Percentiles rank a stretch among this genome's conserved stretches.
phyloP scores from a whole-genome alignment of 352 stramenopile species.

The Phytophthora rubi region DNA sequence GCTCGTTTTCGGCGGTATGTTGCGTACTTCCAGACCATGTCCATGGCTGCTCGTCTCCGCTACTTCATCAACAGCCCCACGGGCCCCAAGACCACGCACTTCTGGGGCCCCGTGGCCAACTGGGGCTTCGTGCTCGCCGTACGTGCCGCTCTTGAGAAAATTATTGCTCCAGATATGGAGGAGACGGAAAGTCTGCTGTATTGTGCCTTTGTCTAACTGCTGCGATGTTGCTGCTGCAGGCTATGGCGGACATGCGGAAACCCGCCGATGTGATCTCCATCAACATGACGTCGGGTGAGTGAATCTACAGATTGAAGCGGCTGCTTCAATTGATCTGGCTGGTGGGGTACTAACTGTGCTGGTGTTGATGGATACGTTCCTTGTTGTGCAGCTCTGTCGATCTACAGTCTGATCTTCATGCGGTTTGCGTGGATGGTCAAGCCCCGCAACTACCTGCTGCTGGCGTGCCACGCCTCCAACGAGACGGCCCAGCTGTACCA shows the following conservation, averaged over 20 bases:
- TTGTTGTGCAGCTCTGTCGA: conserved; percentile 57
- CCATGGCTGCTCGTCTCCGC: conserved; percentile 51
- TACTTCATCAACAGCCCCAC: conserved; percentile 84
- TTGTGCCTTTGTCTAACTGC: conserved; percentile 1
- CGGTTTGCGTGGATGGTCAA: conserved; percentile 90
- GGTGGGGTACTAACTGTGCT: conserved; percentile 8
- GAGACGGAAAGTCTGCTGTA: background rate
- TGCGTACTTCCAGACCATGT: conserved; percentile 26
- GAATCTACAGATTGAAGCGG: background rate
- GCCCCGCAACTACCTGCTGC: conserved; percentile 87
- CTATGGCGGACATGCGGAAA: conserved; percentile 85
- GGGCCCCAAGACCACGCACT: conserved; percentile 88
- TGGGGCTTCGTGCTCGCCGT: conserved; percentile 89
- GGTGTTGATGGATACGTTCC: background rate
- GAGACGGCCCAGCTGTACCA: conserved; percentile 86
- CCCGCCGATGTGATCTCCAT: conserved; percentile 84
- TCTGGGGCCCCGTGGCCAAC: conserved; percentile 89
- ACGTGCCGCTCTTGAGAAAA: conserved; percentile 16
- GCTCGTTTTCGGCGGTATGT: conserved; percentile 6
- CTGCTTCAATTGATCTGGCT: background rate
- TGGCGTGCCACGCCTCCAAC: conserved; percentile 86
- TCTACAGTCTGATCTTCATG: conserved; percentile 92
- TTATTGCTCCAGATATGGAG: background rate
- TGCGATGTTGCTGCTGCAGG: conserved; percentile 44
- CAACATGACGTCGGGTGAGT: conserved; percentile 86